Evolutionary conservation across 768 basidiomycete species (phyloP), one percentile per base, ranked within the genome.

Genomic region (Chalciporus chontae): DNA sequence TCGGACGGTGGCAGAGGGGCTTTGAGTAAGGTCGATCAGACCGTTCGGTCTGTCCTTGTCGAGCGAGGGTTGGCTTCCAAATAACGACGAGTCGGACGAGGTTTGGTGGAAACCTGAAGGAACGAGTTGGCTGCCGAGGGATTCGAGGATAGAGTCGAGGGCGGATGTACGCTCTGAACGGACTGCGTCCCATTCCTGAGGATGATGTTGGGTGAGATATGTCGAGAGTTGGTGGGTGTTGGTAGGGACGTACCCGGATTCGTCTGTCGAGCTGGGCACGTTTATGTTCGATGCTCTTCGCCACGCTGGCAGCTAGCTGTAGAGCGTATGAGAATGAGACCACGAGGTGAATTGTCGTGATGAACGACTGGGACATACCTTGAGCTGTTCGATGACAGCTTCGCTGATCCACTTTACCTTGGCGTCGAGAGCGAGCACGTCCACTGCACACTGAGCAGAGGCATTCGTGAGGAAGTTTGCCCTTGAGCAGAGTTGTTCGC

Each of bases 361-460:
- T 4, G 10, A 4, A 11, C 29, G 10, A 13, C 9, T 9, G n/a
- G 1, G 21, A 32, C 72, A 36, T 51, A 86, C 90, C 75, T 83
- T 83, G 40, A 92, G 75, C 61, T 91, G 90, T 55, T 90, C 85
- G 14, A 81, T 63, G 19, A 90, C 81, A 14, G 85, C 86, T 26
- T 85, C 79, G 26, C 77, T 79, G 45, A 88, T 75, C 90, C 88
- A 93, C 45, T 78, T 76, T 8, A 90, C 83, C 67, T 85, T 88
- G 26, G 90, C 88, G 61, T 90, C 87, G 17, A 90, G 73, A 0
- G 84, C 84, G 6, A 92, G 75, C 4, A 90, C 79, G 59, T 90
- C 86, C 11, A 89, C 72, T 0, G 82, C 79, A 34, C 75, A 73
- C 54, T 82, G 79, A 0, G 87, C 79, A 3, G 90, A 88, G 38